Percentiles rank a stretch among this genome's conserved stretches.
These are phyloP conservation scores for Diaporthe aspalathi DNA, from an alignment of 2,329 filamentous ascomycete genomes.

Conservation along the genomic window DNA sequence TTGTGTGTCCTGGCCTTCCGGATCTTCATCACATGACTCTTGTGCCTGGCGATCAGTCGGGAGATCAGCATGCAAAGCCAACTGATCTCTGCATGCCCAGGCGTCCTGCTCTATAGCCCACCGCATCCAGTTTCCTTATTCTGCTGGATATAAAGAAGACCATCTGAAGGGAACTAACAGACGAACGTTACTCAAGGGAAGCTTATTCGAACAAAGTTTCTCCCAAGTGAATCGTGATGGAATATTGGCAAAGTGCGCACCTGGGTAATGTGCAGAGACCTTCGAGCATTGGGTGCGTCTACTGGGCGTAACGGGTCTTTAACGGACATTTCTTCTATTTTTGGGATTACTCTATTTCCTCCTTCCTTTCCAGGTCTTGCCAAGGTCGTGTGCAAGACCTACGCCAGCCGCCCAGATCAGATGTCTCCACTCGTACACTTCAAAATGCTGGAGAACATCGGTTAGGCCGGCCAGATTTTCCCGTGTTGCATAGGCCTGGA, in stretches of 20 bases:
- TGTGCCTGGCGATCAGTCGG: not conserved
- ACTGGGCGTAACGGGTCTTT: not conserved
- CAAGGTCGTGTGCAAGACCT: slow-evolving; percentile 1
- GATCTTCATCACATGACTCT: slow-evolving; percentile 5
- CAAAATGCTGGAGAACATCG: not conserved
- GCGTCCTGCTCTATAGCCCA: not conserved
- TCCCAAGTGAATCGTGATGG: not conserved
- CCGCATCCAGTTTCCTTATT: not conserved
- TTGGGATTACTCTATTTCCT: not conserved
- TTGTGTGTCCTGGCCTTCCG: not conserved
- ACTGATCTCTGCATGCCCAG: not conserved
- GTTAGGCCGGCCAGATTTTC: not conserved
- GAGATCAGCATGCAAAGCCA: not conserved
- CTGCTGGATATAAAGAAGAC: not conserved
- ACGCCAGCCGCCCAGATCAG: not conserved
- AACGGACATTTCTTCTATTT: not conserved
- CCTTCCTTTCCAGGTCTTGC: slow-evolving; percentile 14
- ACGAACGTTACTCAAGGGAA: not conserved
- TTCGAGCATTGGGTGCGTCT: not conserved
- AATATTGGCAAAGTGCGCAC: too few relatives aligned
- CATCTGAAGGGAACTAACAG: too few relatives aligned
- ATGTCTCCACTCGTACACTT: not conserved
- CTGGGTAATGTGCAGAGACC: too few relatives aligned
- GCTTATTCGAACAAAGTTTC: not conserved
- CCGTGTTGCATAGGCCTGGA: not conserved